Percentiles rank a stretch among this genome's conserved stretches.
Evolutionary conservation across 1,284 basidiomycete genomes (phyloP).

Genomic region (Sphaerobolus stellatus): DNA sequence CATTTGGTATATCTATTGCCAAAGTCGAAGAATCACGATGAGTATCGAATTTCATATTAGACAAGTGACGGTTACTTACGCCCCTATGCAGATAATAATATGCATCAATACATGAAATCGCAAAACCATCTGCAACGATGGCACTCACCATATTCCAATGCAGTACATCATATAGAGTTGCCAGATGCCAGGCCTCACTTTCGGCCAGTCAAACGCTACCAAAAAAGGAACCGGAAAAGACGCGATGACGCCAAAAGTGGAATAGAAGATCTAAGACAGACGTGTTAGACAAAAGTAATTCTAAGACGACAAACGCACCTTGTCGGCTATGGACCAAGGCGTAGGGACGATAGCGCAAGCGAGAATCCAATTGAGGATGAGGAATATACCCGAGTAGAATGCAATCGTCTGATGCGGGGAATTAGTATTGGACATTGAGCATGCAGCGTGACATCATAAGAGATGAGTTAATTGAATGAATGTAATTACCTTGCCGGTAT

Average conservation of each 20-base stretch:
- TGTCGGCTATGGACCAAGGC: constrained; percentile 50
- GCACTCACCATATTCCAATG: neutral
- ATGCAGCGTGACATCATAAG: constrained; percentile 32
- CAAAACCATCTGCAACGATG: neutral
- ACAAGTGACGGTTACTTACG: neutral
- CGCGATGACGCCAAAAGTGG: constrained; percentile 41
- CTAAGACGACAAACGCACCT: neutral
- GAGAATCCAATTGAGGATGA: constrained; percentile 72
- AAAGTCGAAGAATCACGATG: no score
- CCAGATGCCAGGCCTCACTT: constrained; percentile 56
- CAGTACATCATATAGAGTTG: constrained; percentile 48
- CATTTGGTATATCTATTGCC: constrained; percentile 6
- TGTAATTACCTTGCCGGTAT: constrained; percentile 38
- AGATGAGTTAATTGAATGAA: constrained; percentile 75
- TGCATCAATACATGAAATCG: neutral
- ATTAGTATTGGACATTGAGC: constrained; percentile 30
- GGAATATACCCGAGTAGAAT: constrained; percentile 61
- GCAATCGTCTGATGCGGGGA: constrained; percentile 44
- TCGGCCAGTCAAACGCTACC: constrained; percentile 69
- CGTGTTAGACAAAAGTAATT: neutral
- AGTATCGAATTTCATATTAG: no score
- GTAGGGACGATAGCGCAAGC: constrained; percentile 50
- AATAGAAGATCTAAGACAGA: neutral
- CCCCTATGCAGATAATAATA: no score
- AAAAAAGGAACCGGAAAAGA: constrained; percentile 51